Base-by-base conservation (phyloP, 2,329 filamentous ascomycete genomes). In the Alternaria incomplexa region DNA sequence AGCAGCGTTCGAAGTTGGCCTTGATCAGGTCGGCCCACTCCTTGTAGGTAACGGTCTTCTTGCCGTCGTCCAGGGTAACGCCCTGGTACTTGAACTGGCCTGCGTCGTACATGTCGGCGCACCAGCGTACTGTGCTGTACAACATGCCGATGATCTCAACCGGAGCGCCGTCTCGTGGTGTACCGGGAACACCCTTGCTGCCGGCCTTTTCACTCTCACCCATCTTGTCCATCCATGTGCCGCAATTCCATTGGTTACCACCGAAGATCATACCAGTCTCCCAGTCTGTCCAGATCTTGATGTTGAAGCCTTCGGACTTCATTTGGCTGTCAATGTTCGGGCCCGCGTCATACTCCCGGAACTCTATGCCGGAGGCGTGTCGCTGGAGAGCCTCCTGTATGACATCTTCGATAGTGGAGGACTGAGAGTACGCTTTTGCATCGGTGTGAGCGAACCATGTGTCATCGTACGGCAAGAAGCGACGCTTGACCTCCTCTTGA, bases 151-250 rank as follows among this genome's bases (percentile, higher is more conserved):
- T 97, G 76, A 99, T 98, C 79, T 99, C 96, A 59, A 99, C 88
- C 20, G 96, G 93, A 45, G 96, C 93, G 28, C 96, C 96, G 77
- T 99, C 96, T 73, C 96, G 91, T 50, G 96, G 96, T n/a, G 96
- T 99, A 9, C 94, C 96, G 1, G 96, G 96, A 20, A 97, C 85
- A 53, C 96, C 96, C 83, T 97, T 98, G 75, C 90, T 97, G 62
- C 91, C 91, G 15, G 96, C 96, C 65, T 90, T 92, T 67, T 92
- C 89, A 66, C 93, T 97, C 80, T 99, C 96, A n/a, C 96, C 96
- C 96, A 99, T 99, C 86, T 99, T 99, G 85, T 99, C 96, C 93
- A 97, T 97, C 96, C 96, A 99, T 1, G 96, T 99, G 56, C 96
- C 96, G 73, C 96, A 99, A 80, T 99, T 99, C 81, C 84, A 86